Percentiles rank a stretch among this genome's conserved stretches.
These are phyloP conservation scores for Populus nigra DNA, from an alignment of 345 rosid genomes.

Conservation along the genomic window DNA sequence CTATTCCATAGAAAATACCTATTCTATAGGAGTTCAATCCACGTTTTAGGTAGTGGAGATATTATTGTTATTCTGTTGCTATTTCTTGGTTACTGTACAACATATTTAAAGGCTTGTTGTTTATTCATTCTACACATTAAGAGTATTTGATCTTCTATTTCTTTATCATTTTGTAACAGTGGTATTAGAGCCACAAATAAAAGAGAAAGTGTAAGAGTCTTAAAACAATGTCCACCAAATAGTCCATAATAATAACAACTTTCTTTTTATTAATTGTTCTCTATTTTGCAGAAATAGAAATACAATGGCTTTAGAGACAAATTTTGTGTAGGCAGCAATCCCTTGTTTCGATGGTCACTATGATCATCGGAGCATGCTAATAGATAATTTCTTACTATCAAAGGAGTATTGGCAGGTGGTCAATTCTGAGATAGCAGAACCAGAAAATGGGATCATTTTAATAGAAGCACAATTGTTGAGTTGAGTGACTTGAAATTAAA, in stretches of 20 bases:
- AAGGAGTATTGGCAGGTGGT: not conserved
- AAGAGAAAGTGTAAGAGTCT: no score
- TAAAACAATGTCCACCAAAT: no score
- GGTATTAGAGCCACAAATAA: not conserved
- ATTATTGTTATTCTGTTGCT: no score
- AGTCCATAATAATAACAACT: no score
- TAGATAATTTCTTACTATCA: not conserved
- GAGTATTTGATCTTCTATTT: no score
- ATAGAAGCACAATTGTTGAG: not conserved
- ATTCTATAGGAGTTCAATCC: no score
- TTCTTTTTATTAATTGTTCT: not conserved
- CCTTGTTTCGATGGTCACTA: slow-evolving; percentile 1
- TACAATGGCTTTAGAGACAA: not conserved
- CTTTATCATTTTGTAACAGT: no score
- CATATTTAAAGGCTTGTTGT: no score
- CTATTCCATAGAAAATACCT: no score
- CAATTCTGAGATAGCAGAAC: not conserved
- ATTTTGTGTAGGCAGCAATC: not conserved
- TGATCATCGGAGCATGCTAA: slow-evolving; percentile 4
- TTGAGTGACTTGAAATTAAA: not conserved
- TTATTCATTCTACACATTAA: no score
- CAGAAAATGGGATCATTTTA: not conserved
- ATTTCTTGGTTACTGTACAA: no score
- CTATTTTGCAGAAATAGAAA: not conserved
- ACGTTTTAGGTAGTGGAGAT: no score